Evolutionary conservation across 2,329 filamentous ascomycete genomes (phyloP), one percentile per base, ranked within the genome.

Genomic region (Knufia fluminis): DNA sequence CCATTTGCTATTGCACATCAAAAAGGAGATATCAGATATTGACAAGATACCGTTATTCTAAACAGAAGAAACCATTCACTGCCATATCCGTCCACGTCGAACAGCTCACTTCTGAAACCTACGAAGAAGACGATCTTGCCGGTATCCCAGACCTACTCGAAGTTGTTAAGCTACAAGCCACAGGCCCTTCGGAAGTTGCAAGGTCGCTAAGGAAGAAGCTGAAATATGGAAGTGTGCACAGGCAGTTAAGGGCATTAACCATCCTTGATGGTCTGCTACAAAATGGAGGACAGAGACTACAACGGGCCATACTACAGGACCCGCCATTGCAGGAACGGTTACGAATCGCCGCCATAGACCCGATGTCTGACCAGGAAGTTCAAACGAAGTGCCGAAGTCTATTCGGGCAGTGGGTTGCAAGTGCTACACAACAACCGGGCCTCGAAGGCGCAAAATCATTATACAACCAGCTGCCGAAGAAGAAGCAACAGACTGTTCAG

Each of bases 181-280:
- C 86, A 4, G 92, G 92, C 0, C 88, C 92, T 1, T 78, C 80
- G 10, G 92, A 98, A 72, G 90, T 90, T 52, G 88, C 91, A 48
- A 81, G 92, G 62, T 90, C 92, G 42, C 79, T 98, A 60, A 82
- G 92, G 53, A 98, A 98, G 78, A 97, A 97, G 73, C 79, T 98
- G 76, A 98, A 98, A 72, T 97, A 98, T 68, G 92, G 92, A 60
- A 94, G 82, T 61, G 76, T 86, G n/a, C 91, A 97, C 67, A 84
- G 89, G 44, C 92, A 98, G 67, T 76, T 97, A 28, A 81, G 92
- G 52, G 86, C 92, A 31, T 77, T 98, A 19, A 84, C 85, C 9
- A 83, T 98, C 44, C 78, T 98, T 1, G 92, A 98, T 64, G 90
- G 86, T 36, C 75, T 98, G 33, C 92, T 98, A 53, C 87, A 96